phyloP scores from a whole-genome alignment of 2,329 filamentous ascomycete genomes.

The Calonectria montana region DNA sequence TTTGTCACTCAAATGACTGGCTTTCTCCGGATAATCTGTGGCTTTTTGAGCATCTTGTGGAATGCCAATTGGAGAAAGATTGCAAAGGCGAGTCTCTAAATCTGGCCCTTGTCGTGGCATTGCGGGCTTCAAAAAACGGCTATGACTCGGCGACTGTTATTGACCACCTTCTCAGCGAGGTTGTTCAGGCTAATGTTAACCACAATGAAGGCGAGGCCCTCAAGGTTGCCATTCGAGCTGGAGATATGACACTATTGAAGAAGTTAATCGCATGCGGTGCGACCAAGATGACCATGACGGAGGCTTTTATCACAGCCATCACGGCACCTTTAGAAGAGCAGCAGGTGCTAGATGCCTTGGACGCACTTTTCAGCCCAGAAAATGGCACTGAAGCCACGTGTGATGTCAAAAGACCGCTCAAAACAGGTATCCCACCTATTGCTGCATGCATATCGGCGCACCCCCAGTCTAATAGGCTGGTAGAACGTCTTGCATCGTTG shows the following conservation, averaged over 20 bases:
- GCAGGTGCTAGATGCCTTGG: background rate
- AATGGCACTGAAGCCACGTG: background rate
- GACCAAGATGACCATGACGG: background rate
- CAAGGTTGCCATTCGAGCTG: background rate
- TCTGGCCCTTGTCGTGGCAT: conserved; percentile 4
- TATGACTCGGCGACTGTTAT: background rate
- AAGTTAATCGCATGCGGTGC: background rate
- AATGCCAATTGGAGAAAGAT: background rate
- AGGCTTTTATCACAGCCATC: background rate
- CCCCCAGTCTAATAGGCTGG: background rate
- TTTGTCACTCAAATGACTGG: background rate
- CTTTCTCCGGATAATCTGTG: background rate
- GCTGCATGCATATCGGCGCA: background rate
- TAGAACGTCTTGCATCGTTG: background rate
- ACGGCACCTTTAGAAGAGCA: background rate
- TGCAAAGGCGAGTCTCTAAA: background rate
- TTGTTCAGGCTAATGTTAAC: conserved; percentile 8
- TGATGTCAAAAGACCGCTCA: background rate
- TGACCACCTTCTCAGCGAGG: background rate
- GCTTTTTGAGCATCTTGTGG: conserved; percentile 7
- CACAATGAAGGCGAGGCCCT: conserved; percentile 9
- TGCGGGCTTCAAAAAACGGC: background rate
- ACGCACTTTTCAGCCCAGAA: background rate
- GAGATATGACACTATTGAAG: background rate
- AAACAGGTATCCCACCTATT: background rate